These are phyloP conservation scores for Citrus hindsii DNA, from an alignment of 345 rosid species.

Conservation along the genomic window DNA sequence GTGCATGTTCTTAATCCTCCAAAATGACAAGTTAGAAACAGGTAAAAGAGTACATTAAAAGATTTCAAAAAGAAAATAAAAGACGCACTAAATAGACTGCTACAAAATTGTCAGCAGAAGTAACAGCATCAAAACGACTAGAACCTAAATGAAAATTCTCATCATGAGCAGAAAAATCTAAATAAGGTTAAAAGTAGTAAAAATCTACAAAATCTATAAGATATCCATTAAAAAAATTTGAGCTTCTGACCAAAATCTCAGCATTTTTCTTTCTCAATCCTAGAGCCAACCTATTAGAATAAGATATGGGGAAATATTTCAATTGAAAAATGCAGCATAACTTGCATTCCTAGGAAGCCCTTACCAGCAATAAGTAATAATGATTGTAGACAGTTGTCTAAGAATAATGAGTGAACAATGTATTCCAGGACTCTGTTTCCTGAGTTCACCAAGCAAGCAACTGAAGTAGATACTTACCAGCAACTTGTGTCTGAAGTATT, in stretches of 20 bases:
- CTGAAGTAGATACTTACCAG: conserved; percentile 46
- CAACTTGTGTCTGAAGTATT: conserved; percentile 74
- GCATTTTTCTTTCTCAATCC: not conserved
- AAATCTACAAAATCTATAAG: not conserved
- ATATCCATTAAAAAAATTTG: not conserved
- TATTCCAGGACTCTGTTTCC: not conserved
- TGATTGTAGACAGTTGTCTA: not conserved
- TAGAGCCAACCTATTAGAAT: not conserved
- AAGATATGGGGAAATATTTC: not conserved
- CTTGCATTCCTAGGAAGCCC: not conserved
- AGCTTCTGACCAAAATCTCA: not conserved
- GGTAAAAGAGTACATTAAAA: not conserved
- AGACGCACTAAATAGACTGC: not conserved
- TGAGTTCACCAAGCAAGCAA: conserved; percentile 5
- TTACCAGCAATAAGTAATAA: not conserved
- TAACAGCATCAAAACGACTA: not conserved
- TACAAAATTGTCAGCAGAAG: not conserved
- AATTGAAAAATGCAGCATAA: not conserved
- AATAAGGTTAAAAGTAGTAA: not conserved
- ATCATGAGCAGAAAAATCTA: not conserved
- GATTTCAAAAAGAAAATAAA: not conserved
- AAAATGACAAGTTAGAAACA: not conserved
- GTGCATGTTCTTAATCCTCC: not conserved
- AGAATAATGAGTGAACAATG: not conserved
- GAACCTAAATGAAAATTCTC: not conserved